Evolutionary conservation across 2,329 filamentous ascomycete genomes (phyloP), one percentile per base, ranked within the genome.

Genomic region (Raffaelea deltoideospora): DNA sequence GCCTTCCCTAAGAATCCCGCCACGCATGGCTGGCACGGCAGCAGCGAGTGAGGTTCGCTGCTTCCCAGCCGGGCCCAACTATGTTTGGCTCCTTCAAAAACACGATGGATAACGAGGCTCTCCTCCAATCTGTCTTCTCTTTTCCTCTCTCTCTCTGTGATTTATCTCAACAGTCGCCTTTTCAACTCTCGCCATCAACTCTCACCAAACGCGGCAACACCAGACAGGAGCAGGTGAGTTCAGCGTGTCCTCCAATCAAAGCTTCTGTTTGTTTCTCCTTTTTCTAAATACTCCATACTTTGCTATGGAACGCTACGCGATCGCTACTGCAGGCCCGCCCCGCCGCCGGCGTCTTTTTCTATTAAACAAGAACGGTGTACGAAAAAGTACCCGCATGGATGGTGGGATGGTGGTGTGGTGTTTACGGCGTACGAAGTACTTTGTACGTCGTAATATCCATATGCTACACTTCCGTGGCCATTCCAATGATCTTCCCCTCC

Each of bases 321-420:
- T 39, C 37, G 37, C 37, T 40, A 40, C 38, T 40, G 38, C 38
- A 40, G 38, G 38, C 34, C 37, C 38, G 38, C 38, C 38, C 37
- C 33, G 37, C 37, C 33, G 33, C 28, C 33, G 28, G 37, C 26
- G 34, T 31, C 26, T 14, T 38, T 27, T 32, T 11, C 27, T 21
- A 27, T 32, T 30, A 11, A 21, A 22, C n/a, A n/a, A n/a, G n/a
- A n/a, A n/a, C n/a, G n/a, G n/a, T n/a, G n/a, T n/a, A n/a, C n/a
- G n/a, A n/a, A n/a, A n/a, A n/a, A n/a, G n/a, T n/a, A n/a, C n/a
- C n/a, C n/a, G n/a, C n/a, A n/a, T n/a, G n/a, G n/a, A n/a, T n/a
- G n/a, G n/a, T n/a, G n/a, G n/a, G n/a, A n/a, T n/a, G n/a, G n/a
- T n/a, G n/a, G n/a, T n/a, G n/a, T n/a, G n/a, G n/a, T n/a, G n/a